A percentile compares a stretch with the other conserved stretches of the same genome.
Evolutionary conservation across 2,329 filamentous ascomycete species (phyloP).

Genomic region (Hansfordia pulvinata): DNA sequence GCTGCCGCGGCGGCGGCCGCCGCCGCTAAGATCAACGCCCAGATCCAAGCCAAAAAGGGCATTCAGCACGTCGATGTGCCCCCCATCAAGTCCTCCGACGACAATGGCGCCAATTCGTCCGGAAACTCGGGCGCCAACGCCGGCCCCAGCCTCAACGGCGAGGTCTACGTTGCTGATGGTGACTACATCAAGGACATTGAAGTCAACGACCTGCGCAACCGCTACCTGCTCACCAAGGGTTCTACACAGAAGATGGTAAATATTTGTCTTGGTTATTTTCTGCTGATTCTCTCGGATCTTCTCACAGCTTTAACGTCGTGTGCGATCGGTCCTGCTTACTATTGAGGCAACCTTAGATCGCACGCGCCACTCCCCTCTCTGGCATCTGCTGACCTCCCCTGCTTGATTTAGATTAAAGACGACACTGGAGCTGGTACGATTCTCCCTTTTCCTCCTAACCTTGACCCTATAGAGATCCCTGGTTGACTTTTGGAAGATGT

Average conservation of each 20-base stretch:
- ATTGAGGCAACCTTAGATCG: constrained; percentile 51
- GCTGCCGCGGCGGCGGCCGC: constrained; percentile 76
- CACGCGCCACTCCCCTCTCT: constrained; percentile 51
- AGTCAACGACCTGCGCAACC: constrained; percentile 93
- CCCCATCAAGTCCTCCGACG: constrained; percentile 52
- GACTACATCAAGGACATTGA: constrained; percentile 99
- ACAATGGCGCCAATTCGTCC: constrained; percentile 24
- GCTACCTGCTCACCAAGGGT: constrained; percentile 93
- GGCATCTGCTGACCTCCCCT: constrained; percentile 87
- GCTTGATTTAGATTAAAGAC: constrained; percentile 97
- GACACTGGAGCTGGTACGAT: constrained; percentile 99
- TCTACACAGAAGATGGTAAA: constrained; percentile 99
- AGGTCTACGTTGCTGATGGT: constrained; percentile 89
- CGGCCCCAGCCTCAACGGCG: constrained; percentile 56
- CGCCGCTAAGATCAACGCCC: constrained; percentile 75
- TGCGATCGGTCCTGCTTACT: constrained; percentile 58
- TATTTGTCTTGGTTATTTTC: constrained; percentile 52
- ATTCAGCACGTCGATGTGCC: constrained; percentile 85
- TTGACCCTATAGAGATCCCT: constrained; percentile 34
- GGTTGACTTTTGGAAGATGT: constrained; percentile 73
- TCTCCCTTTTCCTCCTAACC: constrained; percentile 32
- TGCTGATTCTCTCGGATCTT: constrained; percentile 47
- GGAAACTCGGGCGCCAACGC: constrained; percentile 17
- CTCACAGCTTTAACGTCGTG: constrained; percentile 25
- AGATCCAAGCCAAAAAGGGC: constrained; percentile 74